Conservation (phyloP, 225 moss, liverwort and hornwort species). For the Climacium dendroides region DNA sequence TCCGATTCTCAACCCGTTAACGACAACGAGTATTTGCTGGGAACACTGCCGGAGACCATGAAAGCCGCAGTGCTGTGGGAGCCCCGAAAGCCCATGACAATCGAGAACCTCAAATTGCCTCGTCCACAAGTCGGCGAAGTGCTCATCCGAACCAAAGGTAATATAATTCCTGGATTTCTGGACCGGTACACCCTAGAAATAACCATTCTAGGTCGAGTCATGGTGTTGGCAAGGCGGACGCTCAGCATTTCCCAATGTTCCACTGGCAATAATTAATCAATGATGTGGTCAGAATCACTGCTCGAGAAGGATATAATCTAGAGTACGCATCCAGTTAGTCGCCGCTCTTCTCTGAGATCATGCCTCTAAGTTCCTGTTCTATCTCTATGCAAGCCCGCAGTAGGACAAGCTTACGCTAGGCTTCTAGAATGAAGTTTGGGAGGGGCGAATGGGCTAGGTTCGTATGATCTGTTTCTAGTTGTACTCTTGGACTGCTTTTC, state of each 20-base stretch:
- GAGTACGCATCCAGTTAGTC: neutral
- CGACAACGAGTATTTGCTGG: constrained; percentile 51
- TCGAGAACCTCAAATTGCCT: constrained; percentile 82
- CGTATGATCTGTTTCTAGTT: neutral
- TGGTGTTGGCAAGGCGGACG: neutral
- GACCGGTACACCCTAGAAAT: neutral
- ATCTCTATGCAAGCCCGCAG: neutral
- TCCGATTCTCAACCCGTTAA: neutral
- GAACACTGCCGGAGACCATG: constrained; percentile 72
- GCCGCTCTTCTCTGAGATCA: neutral
- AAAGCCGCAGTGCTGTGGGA: constrained; percentile 97
- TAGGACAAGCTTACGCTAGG: neutral
- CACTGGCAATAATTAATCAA: neutral
- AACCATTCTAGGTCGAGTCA: neutral
- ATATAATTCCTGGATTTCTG: neutral
- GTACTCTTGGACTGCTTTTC: neutral
- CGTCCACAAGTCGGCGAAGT: constrained; percentile 83
- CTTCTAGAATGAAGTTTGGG: neutral
- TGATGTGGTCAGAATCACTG: neutral
- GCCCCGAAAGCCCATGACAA: constrained; percentile 73
- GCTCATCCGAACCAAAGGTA: constrained; percentile 78
- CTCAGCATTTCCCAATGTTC: neutral
- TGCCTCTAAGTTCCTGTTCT: neutral
- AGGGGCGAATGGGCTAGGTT: neutral
- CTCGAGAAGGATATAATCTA: neutral